Evolutionary conservation across 2,329 filamentous ascomycete species (phyloP).

Genomic region (Teratosphaeria viscida): DNA sequence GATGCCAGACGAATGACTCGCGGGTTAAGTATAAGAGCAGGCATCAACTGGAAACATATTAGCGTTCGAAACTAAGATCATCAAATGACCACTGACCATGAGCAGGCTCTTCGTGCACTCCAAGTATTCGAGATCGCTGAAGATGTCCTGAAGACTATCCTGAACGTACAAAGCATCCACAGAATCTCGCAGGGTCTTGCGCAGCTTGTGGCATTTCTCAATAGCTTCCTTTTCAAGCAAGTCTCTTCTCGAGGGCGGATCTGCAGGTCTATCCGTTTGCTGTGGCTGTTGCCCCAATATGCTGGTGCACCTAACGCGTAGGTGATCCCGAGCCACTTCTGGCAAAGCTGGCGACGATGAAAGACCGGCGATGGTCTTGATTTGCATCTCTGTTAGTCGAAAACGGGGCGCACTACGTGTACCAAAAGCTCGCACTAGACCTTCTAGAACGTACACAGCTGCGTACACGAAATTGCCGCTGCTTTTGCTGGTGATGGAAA

Average conservation of each 20-base stretch:
- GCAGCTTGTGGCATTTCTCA: slow-evolving; percentile 11
- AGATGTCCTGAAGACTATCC: slow-evolving; percentile 26
- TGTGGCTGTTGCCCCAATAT: slow-evolving; percentile 9
- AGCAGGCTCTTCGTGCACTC: slow-evolving; percentile 35
- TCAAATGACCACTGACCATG: background rate
- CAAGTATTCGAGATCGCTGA: slow-evolving; percentile 38
- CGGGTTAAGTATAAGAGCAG: slow-evolving; percentile 29
- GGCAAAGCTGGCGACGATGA: slow-evolving; percentile 30
- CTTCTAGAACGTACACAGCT: slow-evolving; percentile 33
- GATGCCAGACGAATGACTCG: slow-evolving; percentile 15
- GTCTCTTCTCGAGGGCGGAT: slow-evolving; percentile 17
- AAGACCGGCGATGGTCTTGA: slow-evolving; percentile 27
- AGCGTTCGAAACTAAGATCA: background rate
- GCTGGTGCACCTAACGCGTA: slow-evolving; percentile 20
- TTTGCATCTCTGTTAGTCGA: slow-evolving; percentile 15
- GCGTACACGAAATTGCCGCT: slow-evolving; percentile 32
- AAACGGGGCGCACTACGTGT: background rate
- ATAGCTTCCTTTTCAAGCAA: slow-evolving; percentile 13
- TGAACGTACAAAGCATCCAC: background rate
- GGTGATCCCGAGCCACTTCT: slow-evolving; percentile 33
- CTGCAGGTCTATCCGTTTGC: background rate
- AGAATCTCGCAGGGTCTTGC: background rate
- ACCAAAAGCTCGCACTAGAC: slow-evolving; percentile 28
- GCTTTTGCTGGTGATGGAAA: slow-evolving; percentile 19
- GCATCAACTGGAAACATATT: slow-evolving; percentile 20